Evolutionary conservation across 2,329 filamentous ascomycete species (phyloP).

Genomic region (Nemania diffusa): DNA sequence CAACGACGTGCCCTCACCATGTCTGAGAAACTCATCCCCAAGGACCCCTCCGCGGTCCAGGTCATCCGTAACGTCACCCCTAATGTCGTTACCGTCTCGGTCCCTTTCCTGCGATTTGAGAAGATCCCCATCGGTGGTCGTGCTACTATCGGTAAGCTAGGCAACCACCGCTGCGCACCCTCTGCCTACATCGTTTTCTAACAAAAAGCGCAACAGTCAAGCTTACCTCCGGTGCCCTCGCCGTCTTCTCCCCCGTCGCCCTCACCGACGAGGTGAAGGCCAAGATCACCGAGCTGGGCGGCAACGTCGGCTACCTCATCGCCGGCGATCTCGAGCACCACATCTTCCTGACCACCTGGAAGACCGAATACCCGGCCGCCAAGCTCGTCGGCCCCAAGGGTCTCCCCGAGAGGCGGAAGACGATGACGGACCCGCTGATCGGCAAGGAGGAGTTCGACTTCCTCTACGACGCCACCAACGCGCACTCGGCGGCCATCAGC

Average conservation of each 20-base stretch:
- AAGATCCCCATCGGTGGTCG: slow-evolving; percentile 84
- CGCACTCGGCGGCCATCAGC: slow-evolving; percentile 65
- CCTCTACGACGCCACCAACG: slow-evolving; percentile 70
- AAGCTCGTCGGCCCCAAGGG: slow-evolving; percentile 85
- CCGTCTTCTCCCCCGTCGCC: slow-evolving; percentile 91
- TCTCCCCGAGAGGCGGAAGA: slow-evolving; percentile 81
- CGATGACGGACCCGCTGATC: slow-evolving; percentile 66
- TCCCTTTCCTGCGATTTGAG: slow-evolving; percentile 87
- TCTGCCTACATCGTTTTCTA: neutral
- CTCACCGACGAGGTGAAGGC: slow-evolving; percentile 78
- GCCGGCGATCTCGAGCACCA: slow-evolving; percentile 94
- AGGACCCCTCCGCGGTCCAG: slow-evolving; percentile 83
- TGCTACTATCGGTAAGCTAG: slow-evolving; percentile 84
- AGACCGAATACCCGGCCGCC: slow-evolving; percentile 79
- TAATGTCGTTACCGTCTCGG: slow-evolving; percentile 79
- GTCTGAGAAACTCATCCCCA: slow-evolving; percentile 72
- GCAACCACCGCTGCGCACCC: slow-evolving; percentile 36
- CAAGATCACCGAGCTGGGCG: slow-evolving; percentile 72
- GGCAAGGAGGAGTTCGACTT: slow-evolving; percentile 69
- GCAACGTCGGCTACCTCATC: slow-evolving; percentile 82
- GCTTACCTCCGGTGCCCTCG: slow-evolving; percentile 78
- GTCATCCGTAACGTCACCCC: slow-evolving; percentile 88
- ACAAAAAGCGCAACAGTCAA: slow-evolving; percentile 31
- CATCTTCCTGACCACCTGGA: slow-evolving; percentile 90
- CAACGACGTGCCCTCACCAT: slow-evolving; percentile 53